These are phyloP conservation scores for Blastobotrys serpentis DNA, from an alignment of 1,139 yeast species.

Conservation along the genomic window DNA sequence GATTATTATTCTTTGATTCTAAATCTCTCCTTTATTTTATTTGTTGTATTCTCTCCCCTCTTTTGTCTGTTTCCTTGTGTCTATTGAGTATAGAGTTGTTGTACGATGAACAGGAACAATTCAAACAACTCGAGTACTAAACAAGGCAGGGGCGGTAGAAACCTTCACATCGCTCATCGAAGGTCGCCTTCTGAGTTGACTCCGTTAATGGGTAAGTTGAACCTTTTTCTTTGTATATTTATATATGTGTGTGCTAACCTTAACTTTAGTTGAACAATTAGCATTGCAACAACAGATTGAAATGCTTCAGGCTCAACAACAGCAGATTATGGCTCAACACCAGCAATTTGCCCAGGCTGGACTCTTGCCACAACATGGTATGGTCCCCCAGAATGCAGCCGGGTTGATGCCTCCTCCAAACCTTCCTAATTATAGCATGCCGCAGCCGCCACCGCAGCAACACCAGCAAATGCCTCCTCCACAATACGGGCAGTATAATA, in stretches of 20 bases:
- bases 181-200: slow-evolving; percentile 93
- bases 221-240: neutral
- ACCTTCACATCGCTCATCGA: slow-evolving; percentile 86
- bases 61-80: slow-evolving; percentile 1
- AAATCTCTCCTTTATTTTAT: slow-evolving; percentile 2
- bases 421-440: slow-evolving; percentile 16
- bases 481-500: slow-evolving; percentile 9
- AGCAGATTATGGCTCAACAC: slow-evolving; percentile 71
- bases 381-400: slow-evolving; percentile 13
- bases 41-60: neutral
- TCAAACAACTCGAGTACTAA: slow-evolving; percentile 17
- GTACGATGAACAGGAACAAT: slow-evolving; percentile 11
- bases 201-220: slow-evolving; percentile 69
- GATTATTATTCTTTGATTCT: slow-evolving; percentile 1
- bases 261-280: slow-evolving; percentile 66
- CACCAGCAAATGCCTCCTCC: slow-evolving; percentile 12
- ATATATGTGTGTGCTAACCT: neutral
- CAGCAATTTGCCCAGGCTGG: slow-evolving; percentile 47
- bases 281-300: slow-evolving; percentile 91
- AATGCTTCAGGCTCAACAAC: slow-evolving; percentile 86
- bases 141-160: slow-evolving; percentile 28
- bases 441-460: slow-evolving; percentile 6
- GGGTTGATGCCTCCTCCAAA: slow-evolving; percentile 25
- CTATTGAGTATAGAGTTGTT: no score
- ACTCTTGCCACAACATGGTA: slow-evolving; percentile 28